Evolutionary conservation across 1,284 basidiomycete species (phyloP), one percentile per base, ranked within the genome.

Genomic region (Ustilago sp.): DNA sequence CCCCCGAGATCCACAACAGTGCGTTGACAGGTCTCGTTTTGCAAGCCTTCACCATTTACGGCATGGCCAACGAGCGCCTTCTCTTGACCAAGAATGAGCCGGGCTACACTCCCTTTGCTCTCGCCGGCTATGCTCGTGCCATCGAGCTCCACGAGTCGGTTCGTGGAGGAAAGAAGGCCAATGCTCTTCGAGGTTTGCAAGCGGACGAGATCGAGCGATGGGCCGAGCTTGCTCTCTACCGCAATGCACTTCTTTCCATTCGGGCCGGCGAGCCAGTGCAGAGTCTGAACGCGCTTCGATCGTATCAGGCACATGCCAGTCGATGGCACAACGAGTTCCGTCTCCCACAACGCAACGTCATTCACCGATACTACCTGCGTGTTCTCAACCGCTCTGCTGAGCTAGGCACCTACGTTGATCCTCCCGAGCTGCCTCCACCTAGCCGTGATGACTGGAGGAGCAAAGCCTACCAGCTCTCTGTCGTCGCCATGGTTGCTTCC

Each of bases 151-250:
- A 85, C 63, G 83, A 85, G 63, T 59, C 60, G 3, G 61, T 83
- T 39, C 74, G 84, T 38, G 82, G 83, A 31, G 76, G 79, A 58
- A 80, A 82, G 56, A 67, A 72, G 43, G 74, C 80, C 19, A 79
- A 80, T 32, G 82, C 77, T 3, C 74, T 83, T 39, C 76, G 79
- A 3, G 82, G 81, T n/a, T 38, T 80, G 55, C 79, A 76, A 17
- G 77, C 80, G 23, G 83, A 84, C 59, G 84, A 85, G 68, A 76
- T 84, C 57, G 84, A 85, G 70, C 68, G 79, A 52, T 86, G 84
- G 84, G 74, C 63, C 39, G 84, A 85, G 74, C 63, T 63, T 11
- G 84, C 84, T 0, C 77, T 86, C 31, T 86, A 86, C 70, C 80
- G 83, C 59, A 80, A 79, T 32, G 79, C 83, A 15, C 72, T 86